Base-by-base conservation (phyloP, 148 eudicot species). In the Chenopodium berlandieri region DNA sequence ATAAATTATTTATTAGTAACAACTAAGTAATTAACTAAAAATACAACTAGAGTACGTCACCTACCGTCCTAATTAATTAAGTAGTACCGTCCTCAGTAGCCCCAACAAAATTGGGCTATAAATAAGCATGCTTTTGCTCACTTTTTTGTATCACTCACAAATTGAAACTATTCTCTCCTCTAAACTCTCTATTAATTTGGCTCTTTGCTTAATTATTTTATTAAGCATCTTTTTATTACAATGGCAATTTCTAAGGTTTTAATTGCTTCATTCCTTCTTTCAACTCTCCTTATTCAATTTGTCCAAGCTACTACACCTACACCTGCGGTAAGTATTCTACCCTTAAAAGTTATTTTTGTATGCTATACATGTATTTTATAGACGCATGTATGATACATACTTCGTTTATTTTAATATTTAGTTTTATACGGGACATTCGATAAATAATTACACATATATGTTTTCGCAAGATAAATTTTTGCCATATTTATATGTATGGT, bases 231-330 rank as follows among this genome's bases (percentile, higher is more conserved):
- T 14, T 10, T 1, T 56, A 56, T 3, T 56, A 4, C 14, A 32
- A 81, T 81, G 84, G 69, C 78, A 47, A 72, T 23, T 27, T 84
- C 79, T 52, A 81, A 81, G 25, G 4, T 67, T 34, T 25, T 84
- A 5, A 14, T 84, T 46, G 52, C 78, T 67, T 73, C 72, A 4
- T 52, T 84, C 54, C 68, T 84, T 27, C 50, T 84, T 30, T 84
- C 78, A 0, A 48, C 82, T 7, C 74, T 84, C 44, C 72, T 81
- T 23, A 63, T 84, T 78, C 81, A 77, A 65, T 52, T 81, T 56
- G 79, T 78, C 56, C 84, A 81, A 64, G 72, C 86, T 65, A 54
- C 34, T 65, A 54, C 34, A 10, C 83, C 78, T 52, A 0, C 1
- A 1, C 44, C 22, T 14, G 22, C 48, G 3, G 84, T 81, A 81